Evolutionary conservation across 2,329 filamentous ascomycete genomes (phyloP), one percentile per base, ranked within the genome.

Genomic region (Arthroderma sp.): DNA sequence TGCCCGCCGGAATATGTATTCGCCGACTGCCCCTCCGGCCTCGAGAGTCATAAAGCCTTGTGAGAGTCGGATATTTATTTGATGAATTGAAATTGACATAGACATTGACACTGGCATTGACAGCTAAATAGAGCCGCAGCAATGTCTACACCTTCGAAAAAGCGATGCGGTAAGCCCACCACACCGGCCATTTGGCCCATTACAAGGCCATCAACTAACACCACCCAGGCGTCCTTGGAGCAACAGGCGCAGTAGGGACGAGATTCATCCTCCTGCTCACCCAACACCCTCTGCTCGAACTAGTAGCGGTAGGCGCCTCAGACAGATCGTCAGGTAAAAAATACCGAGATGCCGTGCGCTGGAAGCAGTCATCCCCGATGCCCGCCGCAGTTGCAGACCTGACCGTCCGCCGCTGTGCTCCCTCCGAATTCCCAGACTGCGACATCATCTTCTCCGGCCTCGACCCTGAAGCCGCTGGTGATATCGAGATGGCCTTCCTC

Each of bases 381-480:
- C 85, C 85, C 44, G 78, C 84, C 61, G 78, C 78, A 62, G 75
- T 95, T 59, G 88, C 83, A 63, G 85, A 91, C 62, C 78, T 97
- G 65, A 80, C 95, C 4, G 87, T 97, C 58, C 86, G 88, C 69
- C 85, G 88, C 69, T 97, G 93, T 77, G 85, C 77, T 67, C 82
- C 93, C 0, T 81, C 83, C 64, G 82, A 91, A 66, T 97, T 96
- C 71, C 74, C 78, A 60, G 91, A 95, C 70, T 96, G 93, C 73
- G 91, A 97, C 65, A 77, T 98, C 62, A 83, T 97, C 60, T 97
- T 97, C 73, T 91, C 86, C 61, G 93, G 93, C 2, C 78, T 97
- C 61, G 91, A 97, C 75, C 86, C 88, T 62, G 89, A 95, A 74
- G 86, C 96, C 57, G 93, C 93, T 39, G 90, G 90, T 55, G 87